These are phyloP conservation scores for Leccinum variicolor DNA, from an alignment of 768 basidiomycete species.

Conservation along the genomic window DNA sequence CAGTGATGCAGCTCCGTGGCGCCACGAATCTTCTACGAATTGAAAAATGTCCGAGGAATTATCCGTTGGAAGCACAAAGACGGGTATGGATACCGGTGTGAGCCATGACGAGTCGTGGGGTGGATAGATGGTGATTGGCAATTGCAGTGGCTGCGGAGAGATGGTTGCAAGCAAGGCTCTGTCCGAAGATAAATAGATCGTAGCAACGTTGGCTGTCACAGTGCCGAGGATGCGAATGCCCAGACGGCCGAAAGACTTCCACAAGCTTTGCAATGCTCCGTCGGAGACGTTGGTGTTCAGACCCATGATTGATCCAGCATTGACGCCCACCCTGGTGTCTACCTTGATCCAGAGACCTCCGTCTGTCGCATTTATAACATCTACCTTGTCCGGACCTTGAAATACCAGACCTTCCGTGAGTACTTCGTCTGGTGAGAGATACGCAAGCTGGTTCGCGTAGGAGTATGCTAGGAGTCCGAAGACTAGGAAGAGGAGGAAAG, in stretches of 20 bases:
- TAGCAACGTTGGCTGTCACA: conserved; percentile 54
- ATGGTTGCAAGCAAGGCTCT: conserved; percentile 43
- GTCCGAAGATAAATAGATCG: conserved; percentile 47
- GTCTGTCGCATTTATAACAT: conserved; percentile 61
- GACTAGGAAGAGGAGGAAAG: conserved; percentile 41
- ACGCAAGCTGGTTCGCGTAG: conserved; percentile 56
- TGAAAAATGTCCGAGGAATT: conserved; percentile 45
- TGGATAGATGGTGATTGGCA: conserved; percentile 46
- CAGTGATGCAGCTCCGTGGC: conserved; percentile 44
- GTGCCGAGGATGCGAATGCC: conserved; percentile 54
- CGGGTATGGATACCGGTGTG: conserved; percentile 46
- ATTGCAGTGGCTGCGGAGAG: conserved; percentile 45
- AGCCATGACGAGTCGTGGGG: conserved; percentile 53
- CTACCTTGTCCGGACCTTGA: conserved; percentile 56
- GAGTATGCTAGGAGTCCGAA: conserved; percentile 59
- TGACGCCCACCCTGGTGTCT: conserved; percentile 57
- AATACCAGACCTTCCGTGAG: conserved; percentile 53
- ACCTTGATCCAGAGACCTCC: conserved; percentile 61
- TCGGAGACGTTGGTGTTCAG: conserved; percentile 47
- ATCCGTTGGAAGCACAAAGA: conserved; percentile 51
- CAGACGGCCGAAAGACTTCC: conserved; percentile 70
- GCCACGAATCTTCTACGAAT: conserved; percentile 62
- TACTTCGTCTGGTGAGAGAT: conserved; percentile 55
- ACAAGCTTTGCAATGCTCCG: conserved; percentile 42
- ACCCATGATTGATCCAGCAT: conserved; percentile 60